These are phyloP conservation scores for Boletus sp. DNA, from an alignment of 768 basidiomycete species.

Conservation along the genomic window DNA sequence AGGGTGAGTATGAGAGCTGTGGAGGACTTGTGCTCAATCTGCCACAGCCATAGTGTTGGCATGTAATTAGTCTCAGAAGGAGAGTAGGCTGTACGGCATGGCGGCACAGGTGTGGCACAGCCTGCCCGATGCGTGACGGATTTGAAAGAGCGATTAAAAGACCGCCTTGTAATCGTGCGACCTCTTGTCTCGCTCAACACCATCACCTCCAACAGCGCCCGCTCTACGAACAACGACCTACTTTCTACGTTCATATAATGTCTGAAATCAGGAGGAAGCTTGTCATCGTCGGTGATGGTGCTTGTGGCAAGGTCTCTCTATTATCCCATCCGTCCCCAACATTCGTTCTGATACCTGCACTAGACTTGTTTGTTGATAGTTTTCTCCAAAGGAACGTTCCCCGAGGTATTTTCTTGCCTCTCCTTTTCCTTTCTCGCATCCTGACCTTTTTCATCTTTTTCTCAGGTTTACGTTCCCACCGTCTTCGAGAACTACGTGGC, in stretches of 20 bases:
- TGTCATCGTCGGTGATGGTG: conserved; percentile 98
- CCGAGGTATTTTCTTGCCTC: conserved; percentile 60
- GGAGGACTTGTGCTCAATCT: conserved; percentile 15
- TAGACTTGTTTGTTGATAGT: conserved; percentile 94
- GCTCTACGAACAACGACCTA: conserved; percentile 30
- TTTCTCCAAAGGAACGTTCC: conserved; percentile 95
- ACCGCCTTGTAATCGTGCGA: conserved; percentile 37
- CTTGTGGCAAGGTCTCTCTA: conserved; percentile 80
- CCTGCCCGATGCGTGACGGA: conserved; percentile 19
- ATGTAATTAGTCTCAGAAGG: background rate
- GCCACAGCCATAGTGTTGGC: background rate
- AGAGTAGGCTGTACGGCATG: conserved; percentile 15
- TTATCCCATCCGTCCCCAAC: background rate
- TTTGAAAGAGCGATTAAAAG: conserved; percentile 36
- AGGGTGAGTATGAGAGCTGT: conserved; percentile 61
- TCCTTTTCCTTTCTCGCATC: background rate
- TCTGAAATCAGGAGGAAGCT: conserved; percentile 98
- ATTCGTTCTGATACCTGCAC: conserved; percentile 19
- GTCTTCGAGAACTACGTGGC: conserved; percentile 99
- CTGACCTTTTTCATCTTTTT: background rate
- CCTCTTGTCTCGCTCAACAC: conserved; percentile 40
- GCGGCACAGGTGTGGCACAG: conserved; percentile 34
- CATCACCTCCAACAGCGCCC: conserved; percentile 37
- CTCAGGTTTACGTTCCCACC: conserved; percentile 96
- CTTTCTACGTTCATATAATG: conserved; percentile 55